phyloP scores from a whole-genome alignment of 805 yeast species.

The Hanseniaspora osmophila region DNA sequence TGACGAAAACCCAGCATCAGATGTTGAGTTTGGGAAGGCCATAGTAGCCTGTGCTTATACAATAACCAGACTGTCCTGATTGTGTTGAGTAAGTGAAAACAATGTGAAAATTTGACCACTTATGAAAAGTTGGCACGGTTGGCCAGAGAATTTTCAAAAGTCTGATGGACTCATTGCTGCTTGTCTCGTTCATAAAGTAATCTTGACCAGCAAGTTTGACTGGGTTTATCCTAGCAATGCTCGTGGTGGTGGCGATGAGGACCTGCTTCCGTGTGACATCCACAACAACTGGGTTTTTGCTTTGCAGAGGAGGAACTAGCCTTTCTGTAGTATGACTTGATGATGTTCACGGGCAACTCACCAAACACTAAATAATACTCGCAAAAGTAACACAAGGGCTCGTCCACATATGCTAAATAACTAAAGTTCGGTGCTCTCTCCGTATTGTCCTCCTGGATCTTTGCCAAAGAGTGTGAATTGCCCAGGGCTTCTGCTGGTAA shows the following conservation, averaged over 20 bases:
- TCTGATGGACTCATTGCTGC: not conserved
- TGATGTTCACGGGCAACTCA: slow-evolving; percentile 34
- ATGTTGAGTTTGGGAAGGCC: too few species aligned
- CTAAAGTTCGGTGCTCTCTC: slow-evolving; percentile 15
- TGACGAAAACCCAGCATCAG: too few species aligned
- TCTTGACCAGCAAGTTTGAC: too few species aligned
- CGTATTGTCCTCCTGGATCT: not conserved
- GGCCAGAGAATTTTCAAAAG: too few species aligned
- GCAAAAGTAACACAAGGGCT: slow-evolving; percentile 33
- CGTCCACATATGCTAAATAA: slow-evolving; percentile 11
- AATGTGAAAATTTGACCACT: too few species aligned
- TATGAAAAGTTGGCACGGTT: too few species aligned
- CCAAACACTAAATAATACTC: slow-evolving; percentile 41
- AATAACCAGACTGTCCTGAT: too few species aligned
- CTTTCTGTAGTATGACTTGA: slow-evolving; percentile 32
- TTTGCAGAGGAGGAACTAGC: slow-evolving; percentile 3
- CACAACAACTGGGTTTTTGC: not conserved
- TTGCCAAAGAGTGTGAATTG: not conserved
- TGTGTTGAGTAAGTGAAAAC: too few species aligned
- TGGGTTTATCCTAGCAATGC: not conserved
- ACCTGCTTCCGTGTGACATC: not conserved
- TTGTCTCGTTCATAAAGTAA: not conserved
- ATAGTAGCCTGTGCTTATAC: too few species aligned
- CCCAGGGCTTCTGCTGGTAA: not conserved
- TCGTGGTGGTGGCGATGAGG: not conserved